These are phyloP conservation scores for Hericium alpestre DNA, from an alignment of 768 basidiomycete genomes.

Conservation along the genomic window DNA sequence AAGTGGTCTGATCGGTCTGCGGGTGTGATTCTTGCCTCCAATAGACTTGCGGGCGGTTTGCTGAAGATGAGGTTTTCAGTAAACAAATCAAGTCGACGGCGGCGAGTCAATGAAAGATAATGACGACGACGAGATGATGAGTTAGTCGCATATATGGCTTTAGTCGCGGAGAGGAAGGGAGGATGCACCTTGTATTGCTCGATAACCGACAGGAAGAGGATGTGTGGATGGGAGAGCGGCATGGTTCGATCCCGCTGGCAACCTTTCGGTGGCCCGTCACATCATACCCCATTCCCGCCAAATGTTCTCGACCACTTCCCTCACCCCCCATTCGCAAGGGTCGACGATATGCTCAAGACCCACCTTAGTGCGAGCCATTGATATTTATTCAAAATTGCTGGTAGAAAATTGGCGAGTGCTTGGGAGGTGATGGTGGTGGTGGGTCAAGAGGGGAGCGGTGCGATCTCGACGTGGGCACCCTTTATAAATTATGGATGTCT, in stretches of 20 bases:
- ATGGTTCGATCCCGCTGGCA: too few species aligned
- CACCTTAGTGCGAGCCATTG: constrained; percentile 58
- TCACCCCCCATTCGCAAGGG: neutral
- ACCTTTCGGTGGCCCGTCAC: too few species aligned
- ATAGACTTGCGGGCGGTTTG: constrained; percentile 83
- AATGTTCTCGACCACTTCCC: too few species aligned
- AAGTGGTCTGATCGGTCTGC: constrained; percentile 64
- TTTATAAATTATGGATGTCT: neutral
- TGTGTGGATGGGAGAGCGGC: too few species aligned
- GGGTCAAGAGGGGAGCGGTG: neutral
- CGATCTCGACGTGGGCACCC: neutral
- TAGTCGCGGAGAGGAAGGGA: too few species aligned
- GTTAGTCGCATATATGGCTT: too few species aligned
- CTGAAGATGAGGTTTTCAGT: constrained; percentile 8
- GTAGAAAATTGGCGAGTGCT: neutral
- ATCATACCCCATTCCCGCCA: too few species aligned
- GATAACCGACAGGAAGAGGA: too few species aligned
- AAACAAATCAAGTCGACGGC: neutral
- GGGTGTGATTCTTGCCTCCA: constrained; percentile 60
- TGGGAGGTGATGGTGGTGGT: neutral
- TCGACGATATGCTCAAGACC: neutral
- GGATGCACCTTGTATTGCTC: too few species aligned
- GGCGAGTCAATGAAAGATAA: too few species aligned
- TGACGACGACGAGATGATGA: neutral
- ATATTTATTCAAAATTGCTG: neutral